A percentile compares a stretch with the other conserved stretches of the same genome.
Conservation (phyloP, 257 asterid genomes). For the Linderniella brevidens region DNA sequence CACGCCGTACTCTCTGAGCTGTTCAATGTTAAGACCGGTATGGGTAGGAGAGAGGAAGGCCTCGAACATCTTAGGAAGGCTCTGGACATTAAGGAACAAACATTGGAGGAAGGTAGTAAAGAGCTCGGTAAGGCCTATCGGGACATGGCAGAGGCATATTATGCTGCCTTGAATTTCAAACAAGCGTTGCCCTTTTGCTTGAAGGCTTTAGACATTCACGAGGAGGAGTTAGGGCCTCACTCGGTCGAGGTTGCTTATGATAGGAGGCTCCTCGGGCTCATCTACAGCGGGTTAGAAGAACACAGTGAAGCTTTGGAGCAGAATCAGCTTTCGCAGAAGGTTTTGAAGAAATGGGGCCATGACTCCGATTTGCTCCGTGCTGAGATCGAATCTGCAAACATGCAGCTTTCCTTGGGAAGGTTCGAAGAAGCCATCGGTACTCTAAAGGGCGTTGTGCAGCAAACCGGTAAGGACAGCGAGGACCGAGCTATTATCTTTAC, state of each 20-base stretch:
- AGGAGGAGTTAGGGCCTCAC: slow-evolving; percentile 38
- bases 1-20: slow-evolving; percentile 66
- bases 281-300: slow-evolving; percentile 71
- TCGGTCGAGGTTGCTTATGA: slow-evolving; percentile 88
- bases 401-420: slow-evolving; percentile 79
- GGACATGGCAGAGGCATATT: slow-evolving; percentile 76
- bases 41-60: slow-evolving; percentile 93
- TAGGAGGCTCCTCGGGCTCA: slow-evolving; percentile 75
- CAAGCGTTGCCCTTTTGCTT: slow-evolving; percentile 67
- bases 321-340: slow-evolving; percentile 63
- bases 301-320: slow-evolving; percentile 78
- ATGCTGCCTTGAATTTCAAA: slow-evolving; percentile 53
- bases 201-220: slow-evolving; percentile 76
- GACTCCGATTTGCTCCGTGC: slow-evolving; percentile 67
- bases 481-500: slow-evolving; percentile 67
- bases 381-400: slow-evolving; percentile 83
- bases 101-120: slow-evolving; percentile 43
- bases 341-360: slow-evolving; percentile 76
- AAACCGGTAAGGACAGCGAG: slow-evolving; percentile 65
- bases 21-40: slow-evolving; percentile 70
- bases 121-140: slow-evolving; percentile 85
- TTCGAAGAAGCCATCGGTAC: slow-evolving; percentile 62
- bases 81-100: slow-evolving; percentile 60
- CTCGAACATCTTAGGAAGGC: slow-evolving; percentile 58
- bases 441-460: slow-evolving; percentile 54